Percentiles rank a stretch among this genome's conserved stretches.
These are phyloP conservation scores for Pseudogymnoascus sp. DNA, from an alignment of 2,329 filamentous ascomycete species.

Conservation along the genomic window DNA sequence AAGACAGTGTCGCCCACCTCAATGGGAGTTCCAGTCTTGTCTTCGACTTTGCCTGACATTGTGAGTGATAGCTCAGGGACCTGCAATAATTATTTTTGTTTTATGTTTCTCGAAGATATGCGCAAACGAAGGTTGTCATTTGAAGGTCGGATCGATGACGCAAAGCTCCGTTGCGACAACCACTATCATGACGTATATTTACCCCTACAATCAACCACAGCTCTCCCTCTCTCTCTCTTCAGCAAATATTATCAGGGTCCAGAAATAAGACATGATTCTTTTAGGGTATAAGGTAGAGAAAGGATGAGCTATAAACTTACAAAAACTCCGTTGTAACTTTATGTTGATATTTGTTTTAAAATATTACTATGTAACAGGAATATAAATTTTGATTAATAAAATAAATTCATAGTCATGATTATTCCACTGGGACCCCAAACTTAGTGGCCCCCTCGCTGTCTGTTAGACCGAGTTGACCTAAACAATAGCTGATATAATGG, in stretches of 20 bases:
- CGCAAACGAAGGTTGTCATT: background rate
- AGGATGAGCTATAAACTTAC: background rate
- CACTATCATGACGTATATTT: background rate
- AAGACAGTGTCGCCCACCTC: constrained; percentile 33
- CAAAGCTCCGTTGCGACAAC: background rate
- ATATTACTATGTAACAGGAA: too few species aligned
- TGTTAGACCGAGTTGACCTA: background rate
- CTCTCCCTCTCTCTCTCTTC: too few species aligned
- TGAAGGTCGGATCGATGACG: background rate
- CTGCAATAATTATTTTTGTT: background rate
- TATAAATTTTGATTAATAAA: too few species aligned
- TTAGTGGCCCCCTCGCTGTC: background rate
- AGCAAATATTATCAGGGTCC: too few species aligned
- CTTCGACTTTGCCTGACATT: constrained; percentile 14
- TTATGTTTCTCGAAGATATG: too few species aligned
- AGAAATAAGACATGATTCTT: background rate
- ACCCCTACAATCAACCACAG: too few species aligned
- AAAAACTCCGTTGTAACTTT: too few species aligned
- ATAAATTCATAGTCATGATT: too few species aligned
- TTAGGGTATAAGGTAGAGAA: too few species aligned
- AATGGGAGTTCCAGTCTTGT: constrained; percentile 33
- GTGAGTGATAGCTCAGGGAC: background rate
- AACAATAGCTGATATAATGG: background rate
- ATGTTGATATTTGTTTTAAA: too few species aligned
- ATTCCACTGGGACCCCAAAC: background rate